Evolutionary conservation across 805 yeast genomes (phyloP).

Genomic region (Saturnispora dispora): DNA sequence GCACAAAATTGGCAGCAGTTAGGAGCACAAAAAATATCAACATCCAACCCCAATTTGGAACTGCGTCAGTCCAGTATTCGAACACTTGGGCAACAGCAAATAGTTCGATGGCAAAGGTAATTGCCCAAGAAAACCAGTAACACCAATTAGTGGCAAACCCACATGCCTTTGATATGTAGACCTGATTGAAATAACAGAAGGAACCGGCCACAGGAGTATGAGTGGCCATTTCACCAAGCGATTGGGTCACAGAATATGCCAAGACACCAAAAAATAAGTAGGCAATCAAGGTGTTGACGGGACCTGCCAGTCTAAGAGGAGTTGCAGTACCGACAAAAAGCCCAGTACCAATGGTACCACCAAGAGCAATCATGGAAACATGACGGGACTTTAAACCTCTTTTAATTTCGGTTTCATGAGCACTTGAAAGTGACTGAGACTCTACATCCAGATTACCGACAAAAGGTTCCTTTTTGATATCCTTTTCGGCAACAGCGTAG

Average conservation of each 20-base stretch:
- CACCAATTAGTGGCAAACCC: slow-evolving; percentile 68
- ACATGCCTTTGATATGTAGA: slow-evolving; percentile 60
- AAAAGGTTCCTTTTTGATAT: neutral
- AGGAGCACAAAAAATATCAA: slow-evolving; percentile 52
- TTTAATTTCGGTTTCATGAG: slow-evolving; percentile 23
- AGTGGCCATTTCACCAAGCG: slow-evolving; percentile 77
- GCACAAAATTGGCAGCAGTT: slow-evolving; percentile 47
- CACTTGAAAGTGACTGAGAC: slow-evolving; percentile 7
- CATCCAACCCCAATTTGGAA: slow-evolving; percentile 69
- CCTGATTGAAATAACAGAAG: slow-evolving; percentile 58
- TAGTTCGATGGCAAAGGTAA: slow-evolving; percentile 66
- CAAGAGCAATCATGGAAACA: slow-evolving; percentile 67
- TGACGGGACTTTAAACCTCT: slow-evolving; percentile 59
- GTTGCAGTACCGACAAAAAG: slow-evolving; percentile 56
- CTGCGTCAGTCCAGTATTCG: slow-evolving; percentile 58
- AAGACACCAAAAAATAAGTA: slow-evolving; percentile 58
- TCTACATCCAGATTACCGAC: neutral
- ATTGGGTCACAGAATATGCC: slow-evolving; percentile 59
- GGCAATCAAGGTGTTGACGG: slow-evolving; percentile 57
- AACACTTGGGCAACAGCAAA: slow-evolving; percentile 62
- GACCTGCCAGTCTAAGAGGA: slow-evolving; percentile 53
- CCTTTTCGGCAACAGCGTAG: neutral
- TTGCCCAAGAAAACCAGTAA: slow-evolving; percentile 74
- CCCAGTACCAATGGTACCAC: slow-evolving; percentile 78
- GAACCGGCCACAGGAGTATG: slow-evolving; percentile 62